Evolutionary conservation across 1,139 yeast genomes (phyloP).

Genomic region (Taphrina deformans): DNA sequence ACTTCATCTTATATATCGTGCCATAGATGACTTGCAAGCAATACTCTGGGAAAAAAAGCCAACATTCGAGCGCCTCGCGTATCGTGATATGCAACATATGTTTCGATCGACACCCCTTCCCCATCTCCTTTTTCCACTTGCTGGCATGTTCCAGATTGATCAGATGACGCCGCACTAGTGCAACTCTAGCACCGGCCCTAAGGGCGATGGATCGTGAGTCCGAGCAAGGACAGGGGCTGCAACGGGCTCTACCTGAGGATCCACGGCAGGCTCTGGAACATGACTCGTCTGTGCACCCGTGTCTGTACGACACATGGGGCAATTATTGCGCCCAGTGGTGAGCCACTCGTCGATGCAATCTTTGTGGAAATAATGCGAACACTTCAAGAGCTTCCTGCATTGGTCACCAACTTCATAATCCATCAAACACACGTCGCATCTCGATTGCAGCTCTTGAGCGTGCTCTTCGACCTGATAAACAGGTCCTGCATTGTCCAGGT

Average conservation of each 20-base stretch:
- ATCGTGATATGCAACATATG: neutral
- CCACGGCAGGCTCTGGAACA: neutral
- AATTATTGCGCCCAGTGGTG: constrained; percentile 55
- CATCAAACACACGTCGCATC: constrained; percentile 56
- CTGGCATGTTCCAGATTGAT: too few relatives aligned
- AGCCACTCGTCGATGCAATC: constrained; percentile 62
- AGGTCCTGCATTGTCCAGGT: constrained; percentile 50
- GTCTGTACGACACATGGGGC: constrained; percentile 53
- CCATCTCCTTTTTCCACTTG: too few relatives aligned
- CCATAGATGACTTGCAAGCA: too few relatives aligned
- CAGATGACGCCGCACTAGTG: too few relatives aligned
- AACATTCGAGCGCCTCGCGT: neutral
- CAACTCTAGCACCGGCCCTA: neutral
- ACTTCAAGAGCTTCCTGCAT: constrained; percentile 50
- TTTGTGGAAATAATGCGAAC: constrained; percentile 55
- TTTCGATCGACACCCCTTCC: too few relatives aligned
- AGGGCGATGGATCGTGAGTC: neutral
- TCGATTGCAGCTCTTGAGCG: constrained; percentile 41
- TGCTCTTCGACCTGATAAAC: constrained; percentile 38
- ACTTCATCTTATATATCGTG: neutral
- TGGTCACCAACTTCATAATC: constrained; percentile 52
- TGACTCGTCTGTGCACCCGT: constrained; percentile 17
- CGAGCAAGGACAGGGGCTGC: neutral
- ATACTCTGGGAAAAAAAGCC: too few relatives aligned
- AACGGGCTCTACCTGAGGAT: neutral